A percentile compares a stretch with the other conserved stretches of the same genome.
phyloP scores from a whole-genome alignment of 805 yeast species.

The Yarrowia sp. region DNA sequence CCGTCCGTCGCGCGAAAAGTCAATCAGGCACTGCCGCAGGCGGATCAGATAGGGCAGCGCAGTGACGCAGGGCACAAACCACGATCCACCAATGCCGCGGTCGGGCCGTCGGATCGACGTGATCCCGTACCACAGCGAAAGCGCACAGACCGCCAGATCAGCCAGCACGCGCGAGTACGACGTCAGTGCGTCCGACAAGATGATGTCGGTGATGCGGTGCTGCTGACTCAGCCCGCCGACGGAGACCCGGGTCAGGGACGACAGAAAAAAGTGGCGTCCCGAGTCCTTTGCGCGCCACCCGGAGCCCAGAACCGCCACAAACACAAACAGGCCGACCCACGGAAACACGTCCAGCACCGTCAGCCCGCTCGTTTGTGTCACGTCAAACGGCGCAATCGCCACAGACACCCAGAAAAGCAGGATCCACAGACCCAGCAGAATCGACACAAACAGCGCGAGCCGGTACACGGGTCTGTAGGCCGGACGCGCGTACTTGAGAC shows the following conservation, averaged over 20 bases:
- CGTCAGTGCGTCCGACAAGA: conserved; percentile 79
- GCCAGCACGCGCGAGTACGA: conserved; percentile 75
- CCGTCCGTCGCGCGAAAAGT: conserved; percentile 53
- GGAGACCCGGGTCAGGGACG: conserved; percentile 48
- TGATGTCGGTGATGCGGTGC: conserved; percentile 69
- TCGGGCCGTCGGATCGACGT: conserved; percentile 37
- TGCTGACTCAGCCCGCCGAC: conserved; percentile 59
- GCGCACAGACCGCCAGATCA: conserved; percentile 53
- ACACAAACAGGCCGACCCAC: conserved; percentile 41
- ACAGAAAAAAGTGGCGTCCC: conserved; percentile 45
- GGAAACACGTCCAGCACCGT: conserved; percentile 41
- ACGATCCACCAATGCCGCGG: conserved; percentile 41
- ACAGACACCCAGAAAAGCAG: conserved; percentile 1
- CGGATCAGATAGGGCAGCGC: conserved; percentile 70
- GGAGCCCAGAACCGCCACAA: conserved; percentile 43
- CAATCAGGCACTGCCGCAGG: conserved; percentile 76
- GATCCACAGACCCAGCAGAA: conserved; percentile 1
- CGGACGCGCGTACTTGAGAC: conserved; percentile 25
- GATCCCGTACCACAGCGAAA: conserved; percentile 27
- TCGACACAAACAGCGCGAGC: conserved; percentile 4
- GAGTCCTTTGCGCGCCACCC: conserved; percentile 41
- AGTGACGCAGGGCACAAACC: conserved; percentile 42
- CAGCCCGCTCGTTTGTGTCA: not conserved
- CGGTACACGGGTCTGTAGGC: conserved; percentile 31
- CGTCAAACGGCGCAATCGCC: not conserved